Base-by-base conservation (phyloP, 371 early-diverging fungal species). In the Dichotomocladium elegans region DNA sequence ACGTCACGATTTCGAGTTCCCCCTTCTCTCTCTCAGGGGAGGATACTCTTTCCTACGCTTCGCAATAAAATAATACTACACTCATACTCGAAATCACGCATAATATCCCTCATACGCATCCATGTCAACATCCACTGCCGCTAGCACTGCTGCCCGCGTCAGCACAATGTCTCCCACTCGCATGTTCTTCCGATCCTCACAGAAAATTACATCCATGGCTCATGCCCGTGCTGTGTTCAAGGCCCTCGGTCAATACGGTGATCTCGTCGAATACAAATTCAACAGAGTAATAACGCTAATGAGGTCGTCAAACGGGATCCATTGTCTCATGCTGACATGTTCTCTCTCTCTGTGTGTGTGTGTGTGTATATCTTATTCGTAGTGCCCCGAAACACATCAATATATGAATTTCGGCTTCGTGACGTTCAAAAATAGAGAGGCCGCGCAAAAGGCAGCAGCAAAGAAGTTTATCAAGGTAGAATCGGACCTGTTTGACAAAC, bases 301-400 rank as follows among this genome's bases (percentile, higher is more conserved):
- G n/a, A n/a, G n/a, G n/a, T n/a, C n/a, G n/a, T n/a, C n/a, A n/a
- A n/a, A n/a, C n/a, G n/a, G 34, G n/a, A 47, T 25, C 28, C 25
- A 26, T 15, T 12, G 14, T 40, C 1, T 12, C 4, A 12, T n/a
- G 19, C 27, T 47, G 15, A 22, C 22, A 17, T 41, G 19, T 12
- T 41, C 3, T 11, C 3, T 41, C 7, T 17, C 12, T n/a, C 3
- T 14, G 10, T 27, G 17, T 17, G 19, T 24, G 5, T n/a, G 33
- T 9, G 10, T 17, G 9, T 26, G 8, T n/a, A n/a, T n/a, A n/a
- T n/a, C n/a, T n/a, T n/a, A 27, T 25, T 49, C 43, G 11, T 31
- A 64, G 64, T 64, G 64, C 21, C 60, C 64, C 14, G 64, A 64
- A 44, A 64, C 57, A 19, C 64, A 53, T 22, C 35, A 44, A 24